These are phyloP conservation scores for Plasmodium coatneyi DNA, from an alignment of 169 alveolate species.

Conservation along the genomic window DNA sequence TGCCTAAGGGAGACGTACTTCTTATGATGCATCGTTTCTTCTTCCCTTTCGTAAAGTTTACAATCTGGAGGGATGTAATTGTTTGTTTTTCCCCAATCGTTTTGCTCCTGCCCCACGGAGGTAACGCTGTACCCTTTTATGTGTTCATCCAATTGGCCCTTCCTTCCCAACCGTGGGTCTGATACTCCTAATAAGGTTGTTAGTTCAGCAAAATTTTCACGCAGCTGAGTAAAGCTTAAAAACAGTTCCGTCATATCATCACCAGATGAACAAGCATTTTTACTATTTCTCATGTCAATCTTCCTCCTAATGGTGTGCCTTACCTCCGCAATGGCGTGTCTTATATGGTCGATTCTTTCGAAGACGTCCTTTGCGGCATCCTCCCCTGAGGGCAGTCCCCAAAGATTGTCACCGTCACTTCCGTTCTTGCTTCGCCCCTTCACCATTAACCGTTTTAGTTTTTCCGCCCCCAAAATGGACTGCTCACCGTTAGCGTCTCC, in stretches of 20 bases:
- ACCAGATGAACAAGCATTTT: not conserved
- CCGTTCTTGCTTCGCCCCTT: not conserved
- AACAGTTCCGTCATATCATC: not conserved
- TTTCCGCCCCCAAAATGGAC: not conserved
- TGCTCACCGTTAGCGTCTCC: not conserved
- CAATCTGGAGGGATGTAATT: not conserved
- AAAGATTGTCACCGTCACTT: not conserved
- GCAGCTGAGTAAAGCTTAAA: not conserved
- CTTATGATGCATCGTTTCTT: not conserved
- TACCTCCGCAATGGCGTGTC: conserved; percentile 1
- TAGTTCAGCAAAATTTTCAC: not conserved
- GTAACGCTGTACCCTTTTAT: not conserved
- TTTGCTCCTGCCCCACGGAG: not conserved
- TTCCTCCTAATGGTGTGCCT: not conserved
- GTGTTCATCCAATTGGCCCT: conserved; percentile 20
- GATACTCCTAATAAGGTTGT: conserved; percentile 16
- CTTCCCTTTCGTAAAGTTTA: not conserved
- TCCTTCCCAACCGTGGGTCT: not conserved
- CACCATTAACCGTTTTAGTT: not conserved
- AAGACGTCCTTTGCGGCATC: not conserved
- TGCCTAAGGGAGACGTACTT: not conserved
- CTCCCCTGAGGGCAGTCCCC: not conserved
- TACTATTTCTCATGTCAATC: not conserved
- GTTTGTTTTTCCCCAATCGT: not conserved
- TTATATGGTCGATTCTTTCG: conserved; percentile 28